Base-by-base conservation (phyloP, 2,329 filamentous ascomycete species). In the Tolypocladium amazonense region DNA sequence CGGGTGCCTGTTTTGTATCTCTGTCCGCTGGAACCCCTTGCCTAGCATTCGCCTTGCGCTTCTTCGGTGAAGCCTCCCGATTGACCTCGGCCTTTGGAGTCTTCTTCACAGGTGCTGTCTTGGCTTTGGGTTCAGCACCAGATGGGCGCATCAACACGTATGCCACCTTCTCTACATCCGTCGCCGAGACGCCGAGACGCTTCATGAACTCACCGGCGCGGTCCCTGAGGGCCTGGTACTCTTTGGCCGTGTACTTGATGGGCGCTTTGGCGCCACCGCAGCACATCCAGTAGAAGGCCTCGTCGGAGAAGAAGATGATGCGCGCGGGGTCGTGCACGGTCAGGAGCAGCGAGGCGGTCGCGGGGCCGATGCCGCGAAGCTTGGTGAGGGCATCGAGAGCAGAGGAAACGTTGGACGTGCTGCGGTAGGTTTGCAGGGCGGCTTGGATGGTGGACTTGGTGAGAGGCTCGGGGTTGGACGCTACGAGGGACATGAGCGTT, bases 221-320 rank as follows among this genome's bases (percentile, higher is more conserved):
- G 5, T 69, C 67, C 41, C 78, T 76, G 30, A 93, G 70, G n/a
- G 74, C 71, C 47, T 75, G 71, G 65, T 92, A 93, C 72, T 92
- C 89, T 65, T 85, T 85, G 25, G 75, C 71, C 50, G 79, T 87
- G 72, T 94, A 94, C 72, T 86, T 88, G 70, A 90, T 86, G 30
- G 76, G 72, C 0, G 67, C 72, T 58, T 75, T 79, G 47, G 75
- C 73, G 0, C 79, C 78, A n/a, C 72, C 70, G 68, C 81, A 83
- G 66, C 83, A 83, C 7, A 88, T 73, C 88, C 88, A 93, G 64
- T 86, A 81, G 68, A 86, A 93, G 4, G 87, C 79, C 72, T 94
- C 90, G 68, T 95, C 90, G 2, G 86, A 88, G 73, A 93, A 93
- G 77, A 93, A 93, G 1, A 89, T 81, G 56, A 86, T 78, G 15